Evolutionary conservation across 2,329 filamentous ascomycete species (phyloP), one percentile per base, ranked within the genome.

Genomic region (Botrytis porri): DNA sequence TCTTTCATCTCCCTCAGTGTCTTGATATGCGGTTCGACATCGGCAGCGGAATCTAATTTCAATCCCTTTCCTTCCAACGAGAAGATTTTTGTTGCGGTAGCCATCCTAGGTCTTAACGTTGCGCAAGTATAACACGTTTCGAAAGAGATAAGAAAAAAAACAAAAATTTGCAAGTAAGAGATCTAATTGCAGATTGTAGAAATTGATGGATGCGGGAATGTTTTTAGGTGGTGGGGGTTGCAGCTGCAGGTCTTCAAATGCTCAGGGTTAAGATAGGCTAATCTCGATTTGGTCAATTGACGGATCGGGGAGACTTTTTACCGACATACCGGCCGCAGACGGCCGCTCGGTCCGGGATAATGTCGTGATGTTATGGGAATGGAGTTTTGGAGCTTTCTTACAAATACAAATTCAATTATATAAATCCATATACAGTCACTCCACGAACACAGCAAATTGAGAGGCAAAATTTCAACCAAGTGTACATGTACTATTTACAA

Each of bases 21-120:
- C 78, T 91, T 88, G 80, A 98, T 93, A 82, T 98, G 91, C 77
- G 92, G 86, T 82, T 96, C 92, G 75, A 98, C 88, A 83, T 98
- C 94, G 76, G 89, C 92, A 69, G 93, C 93, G 59, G 91, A 93
- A 85, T 97, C 91, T 81, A 99, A 92, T 87, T 97, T 98, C 79
- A 98, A 88, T 80, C 92, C 92, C 85, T 92, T 96, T 83, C 93
- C 94, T 83, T 97, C 93, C 77, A 98, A 90, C 78, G 94, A 95
- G 85, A 98, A 98, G 80, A 93, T 82, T 82, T 92, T 94, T 73
- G 83, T 81, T 41, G 84, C 82, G 79, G 84, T 80, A 79, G 86
- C 84, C 88, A 88, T 90, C 74, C 73, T 66, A 60, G 69, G 51
- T 20, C 48, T 41, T 61, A 9, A 60, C 20, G 54, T 4, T 63